Base-by-base conservation (phyloP, 805 yeast species). In the Wickerhamomyces chaumierensis region DNA sequence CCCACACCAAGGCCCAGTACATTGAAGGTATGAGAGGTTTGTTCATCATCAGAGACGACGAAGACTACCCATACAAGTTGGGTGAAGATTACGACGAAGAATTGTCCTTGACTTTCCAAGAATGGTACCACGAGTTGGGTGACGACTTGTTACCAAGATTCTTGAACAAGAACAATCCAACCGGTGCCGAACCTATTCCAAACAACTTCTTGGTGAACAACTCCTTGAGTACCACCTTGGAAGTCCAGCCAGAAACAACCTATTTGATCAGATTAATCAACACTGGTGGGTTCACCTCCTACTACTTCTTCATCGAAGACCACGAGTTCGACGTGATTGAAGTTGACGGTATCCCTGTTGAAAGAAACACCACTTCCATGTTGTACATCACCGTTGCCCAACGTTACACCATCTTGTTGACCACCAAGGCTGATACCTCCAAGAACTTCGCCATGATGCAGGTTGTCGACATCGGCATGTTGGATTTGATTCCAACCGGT, bases 111-210 rank as follows among this genome's bases (percentile, higher is more conserved):
- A 63, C 82, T 8, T 49, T 92, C 33, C 66, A 81, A 36, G 98
- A 92, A 53, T 88, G 96, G 94, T 92, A 92, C 65, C 95, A 86
- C 57, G 69, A 53, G 11, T 39, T 52, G 4, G 68, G 79, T 25
- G 64, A 65, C 19, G 73, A 60, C 31, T 65, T 81, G 48, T 62
- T 57, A 17, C 63, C 69, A 15, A 42, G 50, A 29, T 88, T 92
- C 65, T 56, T 87, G 66, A 73, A 64, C 47, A 57, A 78, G 45
- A 78, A 69, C 66, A 92, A 92, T 62, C 98, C 98, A 42, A 85
- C 96, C 9, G 98, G 98, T 55, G 96, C 97, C 34, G 98, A 92
- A 65, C 98, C 98, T 37, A 78, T 92, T 49, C 98, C 98, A 8
- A 81, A 83, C 48, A 64, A 66, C 56, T 61, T 82, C 49, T 69